Conservation (phyloP, 1,139 yeast genomes). For the Pichia sp. region DNA sequence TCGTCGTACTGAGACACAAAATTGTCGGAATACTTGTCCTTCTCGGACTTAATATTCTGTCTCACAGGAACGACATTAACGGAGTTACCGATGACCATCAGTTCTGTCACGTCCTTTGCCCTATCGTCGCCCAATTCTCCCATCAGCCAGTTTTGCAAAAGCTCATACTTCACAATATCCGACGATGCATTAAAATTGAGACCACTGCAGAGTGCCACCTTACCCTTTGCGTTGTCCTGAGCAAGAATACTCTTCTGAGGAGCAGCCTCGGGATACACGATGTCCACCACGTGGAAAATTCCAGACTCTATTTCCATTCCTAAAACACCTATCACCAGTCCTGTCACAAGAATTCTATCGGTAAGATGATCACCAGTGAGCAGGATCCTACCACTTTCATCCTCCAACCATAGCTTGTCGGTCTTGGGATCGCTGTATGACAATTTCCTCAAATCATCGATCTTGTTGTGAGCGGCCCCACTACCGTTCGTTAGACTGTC, state of each 20-base stretch:
- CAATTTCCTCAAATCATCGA: conserved; percentile 30
- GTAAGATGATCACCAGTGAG: conserved; percentile 56
- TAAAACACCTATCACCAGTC: conserved; percentile 75
- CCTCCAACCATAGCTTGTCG: conserved; percentile 73
- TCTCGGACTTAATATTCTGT: conserved; percentile 24
- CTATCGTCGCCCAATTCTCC: conserved; percentile 51
- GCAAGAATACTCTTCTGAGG: conserved; percentile 40
- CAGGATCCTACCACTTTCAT: conserved; percentile 84
- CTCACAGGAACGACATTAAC: conserved; percentile 36
- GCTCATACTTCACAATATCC: conserved; percentile 43
- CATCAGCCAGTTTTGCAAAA: conserved; percentile 65
- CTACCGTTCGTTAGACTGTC: conserved; percentile 13
- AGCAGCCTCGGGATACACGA: conserved; percentile 62
- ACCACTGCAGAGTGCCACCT: conserved; percentile 73
- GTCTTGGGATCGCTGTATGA: conserved; percentile 53
- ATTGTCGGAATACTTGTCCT: conserved; percentile 51
- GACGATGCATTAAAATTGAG: conserved; percentile 50
- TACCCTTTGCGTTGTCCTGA: conserved; percentile 13
- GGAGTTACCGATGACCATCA: conserved; percentile 67
- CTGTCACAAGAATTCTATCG: conserved; percentile 66
- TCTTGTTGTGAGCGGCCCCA: conserved; percentile 17
- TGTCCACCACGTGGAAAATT: conserved; percentile 76
- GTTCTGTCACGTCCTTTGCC: conserved; percentile 25
- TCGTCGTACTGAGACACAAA: conserved; percentile 47
- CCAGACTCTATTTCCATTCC: conserved; percentile 88